Conservation (phyloP, 2,329 filamentous ascomycete species). For the Biscogniauxia sp. region DNA sequence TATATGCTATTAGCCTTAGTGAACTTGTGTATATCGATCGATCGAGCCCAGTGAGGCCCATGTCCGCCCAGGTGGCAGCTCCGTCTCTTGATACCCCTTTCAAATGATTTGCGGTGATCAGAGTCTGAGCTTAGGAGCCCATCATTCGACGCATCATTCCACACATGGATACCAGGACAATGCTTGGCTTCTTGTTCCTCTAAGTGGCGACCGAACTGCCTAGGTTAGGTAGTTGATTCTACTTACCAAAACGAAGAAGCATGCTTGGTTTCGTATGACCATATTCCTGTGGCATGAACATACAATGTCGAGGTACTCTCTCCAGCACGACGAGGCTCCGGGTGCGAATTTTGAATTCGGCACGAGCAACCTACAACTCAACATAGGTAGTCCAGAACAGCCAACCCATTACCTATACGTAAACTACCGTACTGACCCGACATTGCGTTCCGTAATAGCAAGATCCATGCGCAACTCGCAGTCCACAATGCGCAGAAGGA, state of each 20-base stretch:
- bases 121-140: neutral
- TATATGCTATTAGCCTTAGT: neutral
- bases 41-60: neutral
- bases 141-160: neutral
- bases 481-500: neutral
- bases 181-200: neutral
- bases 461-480: neutral
- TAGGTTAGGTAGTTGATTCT: neutral
- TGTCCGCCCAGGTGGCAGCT: neutral
- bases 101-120: neutral
- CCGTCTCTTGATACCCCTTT: neutral
- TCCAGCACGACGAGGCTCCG: neutral
- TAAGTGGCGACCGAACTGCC: neutral
- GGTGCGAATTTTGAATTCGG: too few species aligned
- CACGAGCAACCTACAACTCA: neutral
- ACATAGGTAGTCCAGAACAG: neutral
- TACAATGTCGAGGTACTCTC: neutral
- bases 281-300: neutral
- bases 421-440: neutral
- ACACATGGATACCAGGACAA: too few species aligned
- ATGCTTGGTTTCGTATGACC: neutral
- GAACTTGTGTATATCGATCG: neutral
- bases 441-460: neutral
- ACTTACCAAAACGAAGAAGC: neutral
- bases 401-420: neutral